phyloP scores from a whole-genome alignment of 1,139 yeast species.

The Geotrichum phurueaensis region DNA sequence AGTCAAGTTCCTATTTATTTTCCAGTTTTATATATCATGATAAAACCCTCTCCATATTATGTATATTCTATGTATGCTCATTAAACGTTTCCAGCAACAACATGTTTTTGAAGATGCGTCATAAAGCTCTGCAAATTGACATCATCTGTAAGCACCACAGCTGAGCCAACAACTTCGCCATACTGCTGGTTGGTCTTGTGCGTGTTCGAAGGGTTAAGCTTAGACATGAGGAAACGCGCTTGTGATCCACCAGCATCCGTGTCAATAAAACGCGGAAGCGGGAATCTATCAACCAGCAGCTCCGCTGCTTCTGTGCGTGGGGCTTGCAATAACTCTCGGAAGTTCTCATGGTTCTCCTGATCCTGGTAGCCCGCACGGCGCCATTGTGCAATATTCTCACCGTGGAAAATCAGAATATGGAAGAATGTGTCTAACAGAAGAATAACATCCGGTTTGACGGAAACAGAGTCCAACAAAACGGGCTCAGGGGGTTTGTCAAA shows the following conservation, averaged over 20 bases:
- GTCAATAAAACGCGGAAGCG: slow-evolving; percentile 67
- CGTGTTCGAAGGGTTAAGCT: slow-evolving; percentile 65
- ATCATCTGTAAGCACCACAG: slow-evolving; percentile 61
- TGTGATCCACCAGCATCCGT: slow-evolving; percentile 76
- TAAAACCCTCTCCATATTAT: neutral
- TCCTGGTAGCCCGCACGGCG: slow-evolving; percentile 63
- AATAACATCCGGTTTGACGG: slow-evolving; percentile 56
- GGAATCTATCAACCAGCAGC: slow-evolving; percentile 61
- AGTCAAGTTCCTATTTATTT: neutral
- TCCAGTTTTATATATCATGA: neutral
- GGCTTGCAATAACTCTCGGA: slow-evolving; percentile 53
- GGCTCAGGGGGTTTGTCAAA: slow-evolving; percentile 50
- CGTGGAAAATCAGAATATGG: slow-evolving; percentile 67
- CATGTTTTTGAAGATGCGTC: slow-evolving; percentile 41
- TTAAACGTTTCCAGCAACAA: slow-evolving; percentile 26
- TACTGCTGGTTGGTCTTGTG: slow-evolving; percentile 42
- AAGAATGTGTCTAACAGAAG: slow-evolving; percentile 67
- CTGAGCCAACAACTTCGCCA: slow-evolving; percentile 33
- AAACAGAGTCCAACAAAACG: slow-evolving; percentile 62
- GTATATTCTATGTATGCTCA: neutral
- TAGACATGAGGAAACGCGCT: slow-evolving; percentile 69
- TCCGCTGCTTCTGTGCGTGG: slow-evolving; percentile 68
- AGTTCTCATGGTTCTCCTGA: slow-evolving; percentile 55
- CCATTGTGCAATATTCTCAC: slow-evolving; percentile 65
- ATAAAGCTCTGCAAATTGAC: slow-evolving; percentile 63